Conservation (phyloP, 2,329 filamentous ascomycete genomes). For the Plectosphaerella plurivora region DNA sequence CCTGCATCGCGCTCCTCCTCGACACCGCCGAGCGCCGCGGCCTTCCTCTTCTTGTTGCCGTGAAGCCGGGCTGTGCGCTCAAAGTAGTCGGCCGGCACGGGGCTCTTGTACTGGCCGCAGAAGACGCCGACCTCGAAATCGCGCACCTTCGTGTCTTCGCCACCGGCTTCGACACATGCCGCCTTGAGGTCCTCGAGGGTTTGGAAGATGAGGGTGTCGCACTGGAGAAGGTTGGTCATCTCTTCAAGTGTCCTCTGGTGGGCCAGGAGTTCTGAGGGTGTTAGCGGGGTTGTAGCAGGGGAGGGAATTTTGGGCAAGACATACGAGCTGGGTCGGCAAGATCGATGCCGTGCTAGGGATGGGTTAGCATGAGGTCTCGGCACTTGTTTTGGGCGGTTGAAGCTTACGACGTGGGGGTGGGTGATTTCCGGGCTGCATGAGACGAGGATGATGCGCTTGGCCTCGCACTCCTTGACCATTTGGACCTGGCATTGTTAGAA, state of each 20-base stretch:
- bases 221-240: constrained; percentile 36
- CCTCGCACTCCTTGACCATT: constrained; percentile 82
- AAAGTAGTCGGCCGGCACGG: constrained; percentile 74
- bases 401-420: constrained; percentile 78
- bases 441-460: constrained; percentile 76
- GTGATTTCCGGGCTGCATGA: constrained; percentile 79
- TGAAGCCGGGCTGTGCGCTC: constrained; percentile 54
- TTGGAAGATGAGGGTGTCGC: constrained; percentile 51
- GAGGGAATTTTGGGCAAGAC: neutral
- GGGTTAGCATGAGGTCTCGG: constrained; percentile 1
- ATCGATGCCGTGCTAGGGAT: constrained; percentile 40
- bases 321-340: constrained; percentile 31
- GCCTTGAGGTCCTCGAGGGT: constrained; percentile 69
- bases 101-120: constrained; percentile 78
- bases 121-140: constrained; percentile 91
- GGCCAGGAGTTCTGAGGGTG: constrained; percentile 30
- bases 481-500: constrained; percentile 20
- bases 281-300: neutral
- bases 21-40: too few relatives aligned
- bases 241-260: constrained; percentile 32
- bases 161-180: constrained; percentile 69
- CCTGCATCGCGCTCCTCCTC: too few relatives aligned
- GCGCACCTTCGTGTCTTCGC: constrained; percentile 41
- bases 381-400: neutral
- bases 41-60: neutral